Base-by-base conservation (phyloP, 1,284 basidiomycete genomes). In the Rhodofomes roseus region DNA sequence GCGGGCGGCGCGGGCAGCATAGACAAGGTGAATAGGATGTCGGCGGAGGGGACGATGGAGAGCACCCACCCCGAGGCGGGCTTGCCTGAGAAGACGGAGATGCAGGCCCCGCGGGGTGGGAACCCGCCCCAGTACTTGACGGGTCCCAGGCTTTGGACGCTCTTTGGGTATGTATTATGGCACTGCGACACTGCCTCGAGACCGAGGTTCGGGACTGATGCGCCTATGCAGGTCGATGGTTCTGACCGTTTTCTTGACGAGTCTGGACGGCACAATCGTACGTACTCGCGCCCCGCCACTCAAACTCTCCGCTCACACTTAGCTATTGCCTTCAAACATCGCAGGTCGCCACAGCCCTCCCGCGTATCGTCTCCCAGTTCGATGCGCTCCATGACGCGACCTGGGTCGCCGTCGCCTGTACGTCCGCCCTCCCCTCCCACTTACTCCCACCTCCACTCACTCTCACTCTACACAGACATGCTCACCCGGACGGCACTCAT, bases 361-460 rank as follows among this genome's bases (percentile, higher is more conserved):
- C 77, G 7, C 65, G 71, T 16, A 76, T 79, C 50, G 66, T 73
- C n/a, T 77, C 76, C 39, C 66, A 77, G 31, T 81, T 79, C 67
- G 63, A 77, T 44, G 73, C 78, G 22, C 67, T 65, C 54, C 59
- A 63, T 46, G 57, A 64, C 41, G 62, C 77, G 9, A 65, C 74
- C 1, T 80, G 78, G 78, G 71, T 79, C 59, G 72, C 76, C 57
- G 76, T 74, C 0, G 74, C 76, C 14, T 80, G 62, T 64, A 57
- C 31, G 51, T 20, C 48, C 16, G 39, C 12, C 34, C n/a, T 37
- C 23, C 55, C 12, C 14, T 25, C 27, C 40, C 22, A 23, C 18
- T 39, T 27, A 22, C 22, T 29, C 25, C 25, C 16, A 22, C 5
- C 31, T 34, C 31, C 11, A n/a, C 25, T 55, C 27, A 27, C 46